Conservation (phyloP, 352 stramenopile species). For the Phytophthora kernoviae region DNA sequence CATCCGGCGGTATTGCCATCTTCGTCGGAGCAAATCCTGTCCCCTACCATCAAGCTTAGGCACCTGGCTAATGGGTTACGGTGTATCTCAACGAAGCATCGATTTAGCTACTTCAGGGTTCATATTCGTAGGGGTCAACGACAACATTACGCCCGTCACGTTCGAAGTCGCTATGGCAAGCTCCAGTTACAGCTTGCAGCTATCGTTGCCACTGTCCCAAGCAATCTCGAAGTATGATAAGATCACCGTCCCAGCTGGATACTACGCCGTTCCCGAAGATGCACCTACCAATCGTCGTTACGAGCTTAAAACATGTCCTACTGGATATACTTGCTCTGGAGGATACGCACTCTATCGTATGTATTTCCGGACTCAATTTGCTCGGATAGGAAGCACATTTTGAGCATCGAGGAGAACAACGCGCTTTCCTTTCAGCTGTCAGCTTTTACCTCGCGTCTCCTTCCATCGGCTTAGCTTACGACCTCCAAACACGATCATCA, state of each 20-base stretch:
- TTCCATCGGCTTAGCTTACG: constrained; percentile 24
- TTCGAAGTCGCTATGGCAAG: constrained; percentile 18
- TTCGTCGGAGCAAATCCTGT: constrained; percentile 16
- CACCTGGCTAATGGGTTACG: constrained; percentile 17
- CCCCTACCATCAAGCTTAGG: constrained; percentile 15
- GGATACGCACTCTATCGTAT: constrained; percentile 35
- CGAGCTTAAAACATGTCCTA: constrained; percentile 42
- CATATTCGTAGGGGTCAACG: constrained; percentile 31
- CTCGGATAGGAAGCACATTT: constrained; percentile 31
- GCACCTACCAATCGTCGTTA: constrained; percentile 29
- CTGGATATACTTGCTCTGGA: constrained; percentile 44
- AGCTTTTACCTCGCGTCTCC: constrained; percentile 41
- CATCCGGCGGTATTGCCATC: constrained; percentile 13
- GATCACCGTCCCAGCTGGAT: constrained; percentile 43
- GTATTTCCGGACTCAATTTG: constrained; percentile 47
- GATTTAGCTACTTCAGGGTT: constrained; percentile 29
- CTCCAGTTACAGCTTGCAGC: constrained; percentile 13
- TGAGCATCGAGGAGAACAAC: constrained; percentile 43
- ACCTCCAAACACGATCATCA: constrained; percentile 2
- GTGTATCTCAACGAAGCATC: constrained; percentile 15
- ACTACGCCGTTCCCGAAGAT: constrained; percentile 54
- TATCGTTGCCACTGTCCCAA: constrained; percentile 35
- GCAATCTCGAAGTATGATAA: constrained; percentile 33
- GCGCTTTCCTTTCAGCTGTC: constrained; percentile 30
- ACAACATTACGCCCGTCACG: constrained; percentile 17